phyloP scores from a whole-genome alignment of 257 asterid species.

The Henckelia pumila region DNA sequence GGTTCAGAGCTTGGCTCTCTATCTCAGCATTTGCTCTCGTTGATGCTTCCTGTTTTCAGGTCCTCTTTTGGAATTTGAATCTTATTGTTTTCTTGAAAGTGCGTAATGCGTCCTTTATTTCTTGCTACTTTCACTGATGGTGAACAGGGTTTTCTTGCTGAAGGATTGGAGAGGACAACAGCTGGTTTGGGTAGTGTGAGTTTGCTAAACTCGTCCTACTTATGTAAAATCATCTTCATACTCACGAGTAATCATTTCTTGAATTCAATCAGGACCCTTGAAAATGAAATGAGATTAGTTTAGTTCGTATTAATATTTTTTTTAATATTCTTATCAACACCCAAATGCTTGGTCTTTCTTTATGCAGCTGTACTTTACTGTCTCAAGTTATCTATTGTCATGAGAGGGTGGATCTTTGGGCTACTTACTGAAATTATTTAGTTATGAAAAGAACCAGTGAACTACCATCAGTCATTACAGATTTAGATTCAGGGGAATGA shows the following conservation, averaged over 20 bases:
- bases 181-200: conserved; percentile 99
- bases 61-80: conserved; percentile 24
- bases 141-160: conserved; percentile 91
- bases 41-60: conserved; percentile 98
- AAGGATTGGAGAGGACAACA: conserved; percentile 91
- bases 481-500: neutral
- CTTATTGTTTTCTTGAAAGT: conserved; percentile 2
- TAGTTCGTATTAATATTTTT: neutral
- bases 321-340: neutral
- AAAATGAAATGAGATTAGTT: conserved; percentile 6
- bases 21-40: conserved; percentile 68
- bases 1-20: conserved; percentile 80
- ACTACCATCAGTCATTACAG: too few relatives aligned
- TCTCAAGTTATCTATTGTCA: neutral
- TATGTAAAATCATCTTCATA: neutral
- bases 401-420: neutral
- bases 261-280: conserved; percentile 8
- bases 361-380: conserved; percentile 1
- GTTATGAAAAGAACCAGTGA: too few relatives aligned
- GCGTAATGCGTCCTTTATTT: conserved; percentile 10
- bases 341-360: neutral
- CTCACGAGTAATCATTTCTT: neutral
- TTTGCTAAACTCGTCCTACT: conserved; percentile 26
- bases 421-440: neutral
- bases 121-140: conserved; percentile 28